Evolutionary conservation across 2,329 filamentous ascomycete species (phyloP).

Genomic region (Incumbomyces lentus): DNA sequence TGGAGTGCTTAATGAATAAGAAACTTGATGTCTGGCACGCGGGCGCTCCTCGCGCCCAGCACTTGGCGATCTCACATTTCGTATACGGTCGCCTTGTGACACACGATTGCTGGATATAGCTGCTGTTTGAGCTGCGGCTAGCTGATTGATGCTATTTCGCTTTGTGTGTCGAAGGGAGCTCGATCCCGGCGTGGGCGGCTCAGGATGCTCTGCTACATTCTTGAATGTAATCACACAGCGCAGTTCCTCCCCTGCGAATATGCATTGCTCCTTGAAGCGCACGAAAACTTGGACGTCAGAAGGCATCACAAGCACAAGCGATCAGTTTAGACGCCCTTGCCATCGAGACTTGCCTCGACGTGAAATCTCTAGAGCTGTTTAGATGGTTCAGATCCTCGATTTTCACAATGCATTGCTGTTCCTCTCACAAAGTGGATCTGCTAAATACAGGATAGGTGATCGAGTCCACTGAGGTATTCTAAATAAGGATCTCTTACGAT

Average conservation of each 20-base stretch:
- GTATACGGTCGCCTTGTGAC: slow-evolving; percentile 3
- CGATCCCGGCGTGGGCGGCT: slow-evolving; percentile 23
- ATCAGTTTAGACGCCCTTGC: slow-evolving; percentile 24
- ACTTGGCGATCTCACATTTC: slow-evolving; percentile 5
- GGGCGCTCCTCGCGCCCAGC: slow-evolving; percentile 4
- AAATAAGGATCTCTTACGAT: no score
- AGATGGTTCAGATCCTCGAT: no score
- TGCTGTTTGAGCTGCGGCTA: slow-evolving; percentile 11
- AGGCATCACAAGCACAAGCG: slow-evolving; percentile 32
- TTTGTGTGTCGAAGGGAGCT: slow-evolving; percentile 19
- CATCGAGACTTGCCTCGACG: no score
- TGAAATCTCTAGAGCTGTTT: neutral
- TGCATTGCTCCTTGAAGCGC: slow-evolving; percentile 83
- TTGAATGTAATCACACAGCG: slow-evolving; percentile 95
- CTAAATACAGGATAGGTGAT: no score
- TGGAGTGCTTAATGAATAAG: slow-evolving; percentile 32
- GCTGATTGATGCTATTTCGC: slow-evolving; percentile 16
- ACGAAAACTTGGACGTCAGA: slow-evolving; percentile 91
- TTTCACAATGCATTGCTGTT: no score
- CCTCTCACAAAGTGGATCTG: no score
- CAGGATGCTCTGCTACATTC: slow-evolving; percentile 56
- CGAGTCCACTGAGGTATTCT: no score
- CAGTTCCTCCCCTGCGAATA: slow-evolving; percentile 93
- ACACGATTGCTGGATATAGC: slow-evolving; percentile 8
- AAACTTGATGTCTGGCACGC: slow-evolving; percentile 26